Base-by-base conservation (phyloP, 257 asterid species). In the Capsicum baccatum region DNA sequence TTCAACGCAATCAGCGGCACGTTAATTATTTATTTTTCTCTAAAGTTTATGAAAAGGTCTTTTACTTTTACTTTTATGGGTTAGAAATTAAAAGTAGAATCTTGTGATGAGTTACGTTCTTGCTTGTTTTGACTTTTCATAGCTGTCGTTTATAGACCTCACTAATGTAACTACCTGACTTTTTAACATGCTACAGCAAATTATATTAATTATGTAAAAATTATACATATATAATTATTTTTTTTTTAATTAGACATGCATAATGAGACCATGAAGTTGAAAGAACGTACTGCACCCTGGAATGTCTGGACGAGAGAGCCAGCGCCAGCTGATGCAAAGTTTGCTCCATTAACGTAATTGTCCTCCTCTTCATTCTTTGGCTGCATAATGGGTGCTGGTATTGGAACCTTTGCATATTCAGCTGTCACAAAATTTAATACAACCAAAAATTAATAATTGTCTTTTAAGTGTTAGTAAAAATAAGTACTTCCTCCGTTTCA, bases 291-390 rank as follows among this genome's bases (percentile, higher is more conserved):
- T 91, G 81, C 54, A 59, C 97, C 97, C 42, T 79, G 79, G 83
- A 89, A 91, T 50, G 97, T 93, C 57, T 87, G 88, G 13, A 87
- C 82, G 73, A 93, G 78, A 83, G 89, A 96, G 71, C 97, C 96
- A 15, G 94, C 96, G 50, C 96, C 96, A 39, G 90, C 92, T 4
- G 97, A 93, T 15, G 97, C 97, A 88, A 93, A 93, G 84, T 89
- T 93, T 48, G 79, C 89, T 55, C 97, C 97, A 80, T 81, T 50
- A 79, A 73, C 50, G 82, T 58, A 81, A 9, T 12, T 14, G 3
- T 70, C 68, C 3, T 70, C 68, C 3, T 86, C 54, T 3, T 87
- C 57, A 84, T 80, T 87, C 55, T 88, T 88, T 48, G 90, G 86
- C 85, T 89, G 84, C 50, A 91, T 86, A 89, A 86, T 89, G 9